Base-by-base conservation (phyloP, 345 rosid genomes). In the Eucalyptus decipiens region DNA sequence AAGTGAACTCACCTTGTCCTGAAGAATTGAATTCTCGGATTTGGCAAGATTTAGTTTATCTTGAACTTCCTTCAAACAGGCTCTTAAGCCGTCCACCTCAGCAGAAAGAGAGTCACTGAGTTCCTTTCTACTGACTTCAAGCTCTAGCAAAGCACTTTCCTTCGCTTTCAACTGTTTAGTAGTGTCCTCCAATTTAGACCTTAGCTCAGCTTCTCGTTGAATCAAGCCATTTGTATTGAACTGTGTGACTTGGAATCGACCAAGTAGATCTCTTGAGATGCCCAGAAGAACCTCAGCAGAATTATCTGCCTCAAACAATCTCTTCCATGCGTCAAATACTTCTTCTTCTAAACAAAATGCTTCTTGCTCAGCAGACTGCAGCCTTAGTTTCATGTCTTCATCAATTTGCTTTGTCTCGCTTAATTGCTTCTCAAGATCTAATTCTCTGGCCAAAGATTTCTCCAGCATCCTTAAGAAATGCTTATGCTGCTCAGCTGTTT, bases 381-480 rank as follows among this genome's bases (percentile, higher is more conserved):
- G 65, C 91, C 92, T 94, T 80, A 91, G 86, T 89, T 90, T 94
- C 90, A 96, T 92, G 88, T 92, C 95, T 89, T 94, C 95, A 85
- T 95, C 97, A 21, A 69, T 72, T 87, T 93, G 94, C 91, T 94
- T 94, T 50, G 98, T 93, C 87, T 98, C 99, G 26, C 91, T 91
- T 88, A 97, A 91, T 90, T 95, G 97, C 94, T 95, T 94, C 91
- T 98, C 98, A 76, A 95, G 93, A 90, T 98, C 99, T 92, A 98
- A 92, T 93, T 98, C 99, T 90, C 95, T 95, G 16, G 99, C 99
- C 95, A 98, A 92, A 88, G 99, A 96, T 90, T 95, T 96, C 93
- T 97, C 99, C 85, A 98, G 95, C 98, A 97, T 95, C 92, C 96
- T 96, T 93, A 98, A 92, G 90, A 95, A 91, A 80, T 95, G 93